These are phyloP conservation scores for Senecio squalidus DNA, from an alignment of 140 eudicot genomes.

Conservation along the genomic window DNA sequence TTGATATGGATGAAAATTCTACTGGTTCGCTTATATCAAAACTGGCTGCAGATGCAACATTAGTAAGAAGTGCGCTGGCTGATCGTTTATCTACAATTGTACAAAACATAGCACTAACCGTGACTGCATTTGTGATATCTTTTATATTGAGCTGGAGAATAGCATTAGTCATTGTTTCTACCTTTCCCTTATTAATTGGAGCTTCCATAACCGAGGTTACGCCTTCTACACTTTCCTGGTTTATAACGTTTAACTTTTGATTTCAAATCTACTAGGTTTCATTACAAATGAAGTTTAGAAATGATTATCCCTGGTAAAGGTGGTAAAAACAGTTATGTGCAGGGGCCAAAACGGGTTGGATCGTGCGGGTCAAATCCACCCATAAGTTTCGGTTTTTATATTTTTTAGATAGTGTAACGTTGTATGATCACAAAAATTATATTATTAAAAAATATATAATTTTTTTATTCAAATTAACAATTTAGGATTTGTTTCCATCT, in stretches of 20 bases:
- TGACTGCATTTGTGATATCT: slow-evolving; percentile 70
- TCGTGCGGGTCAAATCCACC: too few species aligned
- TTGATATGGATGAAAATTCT: slow-evolving; percentile 64
- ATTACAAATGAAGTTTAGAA: too few species aligned
- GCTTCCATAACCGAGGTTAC: slow-evolving; percentile 72
- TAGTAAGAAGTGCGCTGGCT: slow-evolving; percentile 74
- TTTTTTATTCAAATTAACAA: too few species aligned
- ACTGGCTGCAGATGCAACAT: slow-evolving; percentile 81
- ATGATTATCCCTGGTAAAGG: too few species aligned
- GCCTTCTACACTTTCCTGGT: not conserved
- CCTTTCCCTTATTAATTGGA: slow-evolving; percentile 73
- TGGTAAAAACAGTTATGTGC: too few species aligned
- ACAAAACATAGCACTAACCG: slow-evolving; percentile 58
- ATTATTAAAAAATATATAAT: too few species aligned
- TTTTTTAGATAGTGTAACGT: too few species aligned
- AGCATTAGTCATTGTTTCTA: slow-evolving; percentile 56
- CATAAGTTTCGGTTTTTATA: too few species aligned
- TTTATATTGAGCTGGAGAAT: slow-evolving; percentile 77
- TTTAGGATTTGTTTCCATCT: too few species aligned
- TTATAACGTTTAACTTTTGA: slow-evolving; percentile 13
- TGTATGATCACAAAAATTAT: too few species aligned
- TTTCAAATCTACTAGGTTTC: not conserved
- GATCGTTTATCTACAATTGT: slow-evolving; percentile 73
- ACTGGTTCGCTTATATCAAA: slow-evolving; percentile 66
- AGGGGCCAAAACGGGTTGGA: too few species aligned